These are phyloP conservation scores for Ormosia semicastrata DNA, from an alignment of 306 rosid genomes.

Conservation along the genomic window DNA sequence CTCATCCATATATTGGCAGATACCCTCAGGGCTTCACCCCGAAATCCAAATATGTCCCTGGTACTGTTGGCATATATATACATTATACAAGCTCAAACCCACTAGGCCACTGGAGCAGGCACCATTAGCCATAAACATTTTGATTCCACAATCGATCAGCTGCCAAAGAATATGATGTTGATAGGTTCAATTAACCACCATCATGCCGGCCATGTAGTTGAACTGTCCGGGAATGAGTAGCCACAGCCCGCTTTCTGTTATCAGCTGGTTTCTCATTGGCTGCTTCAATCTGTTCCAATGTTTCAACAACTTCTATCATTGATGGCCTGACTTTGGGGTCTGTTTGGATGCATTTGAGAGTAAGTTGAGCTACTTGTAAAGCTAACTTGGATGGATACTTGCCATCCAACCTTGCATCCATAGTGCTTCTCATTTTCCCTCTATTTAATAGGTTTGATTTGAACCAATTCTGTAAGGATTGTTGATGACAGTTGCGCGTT, in stretches of 20 bases:
- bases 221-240: constrained; percentile 27
- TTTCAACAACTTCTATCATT: constrained; percentile 76
- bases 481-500: constrained; percentile 31
- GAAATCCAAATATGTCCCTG: background rate
- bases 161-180: background rate
- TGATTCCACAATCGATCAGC: background rate
- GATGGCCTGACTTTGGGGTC: constrained; percentile 72
- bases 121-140: background rate
- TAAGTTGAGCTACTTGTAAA: constrained; percentile 56
- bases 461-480: constrained; percentile 59
- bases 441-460: constrained; percentile 61
- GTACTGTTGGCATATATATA: background rate
- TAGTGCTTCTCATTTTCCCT: constrained; percentile 53
- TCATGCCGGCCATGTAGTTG: constrained; percentile 40
- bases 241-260: constrained; percentile 29
- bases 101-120: background rate
- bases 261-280: constrained; percentile 50
- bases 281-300: constrained; percentile 57
- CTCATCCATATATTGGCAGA: background rate
- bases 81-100: background rate
- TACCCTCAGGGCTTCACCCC: background rate
- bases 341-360: constrained; percentile 62
- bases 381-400: constrained; percentile 78
- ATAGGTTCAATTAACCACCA: constrained; percentile 23
- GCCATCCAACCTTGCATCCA: constrained; percentile 76